Evolutionary conservation across 345 rosid genomes (phyloP).

Genomic region (Citrus mangshanensis): DNA sequence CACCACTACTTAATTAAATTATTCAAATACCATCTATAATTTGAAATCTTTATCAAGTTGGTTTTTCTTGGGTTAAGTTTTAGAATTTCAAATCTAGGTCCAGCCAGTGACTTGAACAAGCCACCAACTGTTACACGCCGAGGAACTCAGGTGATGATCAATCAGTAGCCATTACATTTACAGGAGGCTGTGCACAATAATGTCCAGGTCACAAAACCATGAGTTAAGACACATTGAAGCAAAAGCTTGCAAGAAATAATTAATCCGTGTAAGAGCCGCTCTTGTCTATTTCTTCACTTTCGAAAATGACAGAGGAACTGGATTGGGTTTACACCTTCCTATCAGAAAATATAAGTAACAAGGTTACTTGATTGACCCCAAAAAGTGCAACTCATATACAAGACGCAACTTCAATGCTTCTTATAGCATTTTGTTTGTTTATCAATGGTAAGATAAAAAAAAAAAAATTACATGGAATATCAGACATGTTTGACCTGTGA

Average conservation of each 20-base stretch:
- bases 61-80: no score
- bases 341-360: background rate
- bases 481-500: constrained; percentile 15
- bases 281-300: background rate
- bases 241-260: background rate
- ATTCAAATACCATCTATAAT: no score
- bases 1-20: no score
- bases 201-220: background rate
- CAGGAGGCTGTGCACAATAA: background rate
- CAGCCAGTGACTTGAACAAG: no score
- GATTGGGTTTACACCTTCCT: background rate
- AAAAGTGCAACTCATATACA: background rate
- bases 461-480: background rate
- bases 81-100: no score
- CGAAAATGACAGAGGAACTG: background rate
- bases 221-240: background rate
- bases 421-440: background rate
- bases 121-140: no score
- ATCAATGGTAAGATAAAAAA: background rate
- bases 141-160: no score
- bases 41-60: no score
- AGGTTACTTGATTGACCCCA: background rate
- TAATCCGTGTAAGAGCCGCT: background rate
- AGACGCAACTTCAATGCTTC: background rate
- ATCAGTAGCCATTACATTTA: no score